These are phyloP conservation scores for Allium sativum DNA, from an alignment of 106 monocot genomes.

Conservation along the genomic window DNA sequence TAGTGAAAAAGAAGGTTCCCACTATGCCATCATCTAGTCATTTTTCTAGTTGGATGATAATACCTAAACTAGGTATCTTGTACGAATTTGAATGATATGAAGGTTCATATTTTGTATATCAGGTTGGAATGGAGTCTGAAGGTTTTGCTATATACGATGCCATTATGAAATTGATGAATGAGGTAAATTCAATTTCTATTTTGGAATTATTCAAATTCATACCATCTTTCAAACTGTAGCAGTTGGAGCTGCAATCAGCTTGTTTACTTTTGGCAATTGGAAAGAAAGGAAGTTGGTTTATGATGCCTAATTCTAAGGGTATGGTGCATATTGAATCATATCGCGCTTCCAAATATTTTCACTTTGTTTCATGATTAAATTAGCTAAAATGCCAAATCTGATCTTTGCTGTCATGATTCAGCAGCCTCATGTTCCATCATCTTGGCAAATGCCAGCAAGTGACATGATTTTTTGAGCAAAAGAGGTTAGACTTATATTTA, in stretches of 20 bases:
- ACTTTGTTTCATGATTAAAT: no score
- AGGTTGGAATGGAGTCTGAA: constrained; percentile 96
- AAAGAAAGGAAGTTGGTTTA: constrained; percentile 89
- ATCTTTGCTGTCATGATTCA: constrained; percentile 73
- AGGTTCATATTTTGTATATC: constrained; percentile 1
- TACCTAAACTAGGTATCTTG: no score
- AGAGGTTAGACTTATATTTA: constrained; percentile 47
- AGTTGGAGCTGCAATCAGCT: constrained; percentile 79
- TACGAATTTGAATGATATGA: background rate
- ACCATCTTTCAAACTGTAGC: constrained; percentile 53
- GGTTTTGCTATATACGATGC: constrained; percentile 99
- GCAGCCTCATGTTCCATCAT: constrained; percentile 93
- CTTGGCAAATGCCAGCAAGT: constrained; percentile 82
- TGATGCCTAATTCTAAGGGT: constrained; percentile 97
- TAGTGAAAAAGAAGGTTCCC: no score
- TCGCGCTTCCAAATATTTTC: no score
- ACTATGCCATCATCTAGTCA: no score
- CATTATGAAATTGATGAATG: constrained; percentile 94
- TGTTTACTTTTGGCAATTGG: constrained; percentile 92
- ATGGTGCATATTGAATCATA: constrained; percentile 1
- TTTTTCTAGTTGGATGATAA: no score
- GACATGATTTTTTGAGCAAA: constrained; percentile 94
- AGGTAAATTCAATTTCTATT: constrained; percentile 25
- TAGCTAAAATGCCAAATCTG: constrained; percentile 2
- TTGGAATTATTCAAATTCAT: no score